Evolutionary conservation across 495 filamentous ascomycete species (phyloP), one percentile per base, ranked within the genome.

Genomic region (Gamarada debralockiae): DNA sequence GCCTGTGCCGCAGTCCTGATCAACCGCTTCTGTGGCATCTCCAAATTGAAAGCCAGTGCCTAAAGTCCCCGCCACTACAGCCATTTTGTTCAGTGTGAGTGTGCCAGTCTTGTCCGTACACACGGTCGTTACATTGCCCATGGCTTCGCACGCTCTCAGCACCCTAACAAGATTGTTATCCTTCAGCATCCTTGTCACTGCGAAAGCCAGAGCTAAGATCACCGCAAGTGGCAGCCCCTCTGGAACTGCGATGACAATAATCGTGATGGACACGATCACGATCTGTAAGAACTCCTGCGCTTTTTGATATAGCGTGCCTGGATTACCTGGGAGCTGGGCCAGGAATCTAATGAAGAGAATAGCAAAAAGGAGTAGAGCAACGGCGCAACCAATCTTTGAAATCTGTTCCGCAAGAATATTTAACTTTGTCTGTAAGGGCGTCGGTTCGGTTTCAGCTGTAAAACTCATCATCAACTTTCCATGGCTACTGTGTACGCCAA

Each of bases 21-120:
- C 62, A 6, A 48, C 21, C 3, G 34, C 14, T 3, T 50, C 52
- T 20, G 37, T 23, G 4, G 70, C 60, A 50, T 63, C 36, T 52
- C 81, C 80, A 63, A 92, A 92, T 46, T 81, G 78, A 29, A 81
- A 77, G 22, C 70, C 76, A 2, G 76, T 85, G 20, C 88, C 87
- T 23, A 95, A 56, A 6, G 87, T 89, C 2, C 82, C 90, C 21
- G 88, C 82, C 49, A 95, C 89, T 8, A 90, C 85, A 27, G 80
- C 84, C 90, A 96, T 96, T 71, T 89, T 90, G 61, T 96, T 96
- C 66, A 91, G 84, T 0, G 89, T 93, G n/a, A 97, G 73, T 2
- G 92, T 97, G 50, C 92, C 92, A 0, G 92, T 97, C 67, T 97
- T 97, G 72, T 97, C 92, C 2, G 92, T 95, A 69, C 92, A 97